phyloP scores from a whole-genome alignment of 768 basidiomycete species.

The Rhodotorula kratochvilovae region DNA sequence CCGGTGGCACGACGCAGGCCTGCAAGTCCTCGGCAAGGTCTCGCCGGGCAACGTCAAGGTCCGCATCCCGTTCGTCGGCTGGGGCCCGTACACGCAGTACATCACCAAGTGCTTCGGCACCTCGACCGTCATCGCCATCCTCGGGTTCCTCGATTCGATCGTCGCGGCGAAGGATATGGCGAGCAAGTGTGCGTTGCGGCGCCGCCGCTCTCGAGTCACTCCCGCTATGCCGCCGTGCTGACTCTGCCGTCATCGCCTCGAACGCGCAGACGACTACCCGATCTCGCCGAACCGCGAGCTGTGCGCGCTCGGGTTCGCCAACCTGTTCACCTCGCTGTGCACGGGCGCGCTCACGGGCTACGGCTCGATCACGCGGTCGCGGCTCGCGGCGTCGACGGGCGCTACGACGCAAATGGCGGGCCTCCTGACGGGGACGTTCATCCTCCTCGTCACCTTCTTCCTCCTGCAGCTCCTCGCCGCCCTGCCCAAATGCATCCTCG shows the following conservation, averaged over 20 bases:
- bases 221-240: too few relatives aligned
- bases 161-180: conserved; percentile 79
- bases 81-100: conserved; percentile 10
- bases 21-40: conserved; percentile 78
- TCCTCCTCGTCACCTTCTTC: conserved; percentile 77
- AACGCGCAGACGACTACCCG: conserved; percentile 7
- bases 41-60: conserved; percentile 61
- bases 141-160: conserved; percentile 91
- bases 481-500: conserved; percentile 83
- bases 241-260: too few relatives aligned
- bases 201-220: too few relatives aligned
- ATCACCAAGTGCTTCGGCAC: conserved; percentile 19
- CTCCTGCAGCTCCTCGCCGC: conserved; percentile 78
- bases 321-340: conserved; percentile 60
- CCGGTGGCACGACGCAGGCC: conserved; percentile 53
- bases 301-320: conserved; percentile 65
- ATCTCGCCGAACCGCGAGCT: conserved; percentile 80
- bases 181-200: not conserved
- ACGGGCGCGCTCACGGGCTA: conserved; percentile 87
- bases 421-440: conserved; percentile 32
- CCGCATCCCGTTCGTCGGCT: conserved; percentile 57
- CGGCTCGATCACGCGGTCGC: conserved; percentile 84
- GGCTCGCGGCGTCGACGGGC: conserved; percentile 86
- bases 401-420: conserved; percentile 78
- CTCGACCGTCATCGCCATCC: conserved; percentile 65